Conservation (phyloP, 352 stramenopile genomes). For the Pythium rhizo-oryzae region DNA sequence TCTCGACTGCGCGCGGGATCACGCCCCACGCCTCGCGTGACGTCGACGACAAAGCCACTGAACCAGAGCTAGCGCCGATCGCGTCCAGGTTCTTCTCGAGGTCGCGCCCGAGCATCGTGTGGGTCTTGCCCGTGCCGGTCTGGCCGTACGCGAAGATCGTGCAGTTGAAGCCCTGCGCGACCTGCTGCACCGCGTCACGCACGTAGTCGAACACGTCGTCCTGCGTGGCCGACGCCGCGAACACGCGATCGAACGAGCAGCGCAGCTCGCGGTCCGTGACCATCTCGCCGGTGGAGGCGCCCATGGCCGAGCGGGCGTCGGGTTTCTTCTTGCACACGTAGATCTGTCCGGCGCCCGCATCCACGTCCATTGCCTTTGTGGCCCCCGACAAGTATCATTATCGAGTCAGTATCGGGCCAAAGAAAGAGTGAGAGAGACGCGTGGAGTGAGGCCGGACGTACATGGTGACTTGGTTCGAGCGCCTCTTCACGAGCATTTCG, state of each 20-base stretch:
- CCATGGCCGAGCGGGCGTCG: constrained; percentile 16
- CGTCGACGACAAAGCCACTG: neutral
- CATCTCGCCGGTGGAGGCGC: too few species aligned
- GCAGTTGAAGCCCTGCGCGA: constrained; percentile 89
- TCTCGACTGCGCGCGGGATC: constrained; percentile 85
- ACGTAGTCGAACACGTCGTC: constrained; percentile 78
- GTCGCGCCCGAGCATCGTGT: constrained; percentile 88
- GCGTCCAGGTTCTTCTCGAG: constrained; percentile 46
- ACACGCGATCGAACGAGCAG: constrained; percentile 77
- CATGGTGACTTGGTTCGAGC: neutral
- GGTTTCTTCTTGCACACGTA: constrained; percentile 56
- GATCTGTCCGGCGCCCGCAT: constrained; percentile 36
- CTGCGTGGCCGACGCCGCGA: constrained; percentile 60
- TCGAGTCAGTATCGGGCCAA: too few species aligned
- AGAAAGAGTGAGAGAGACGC: neutral
- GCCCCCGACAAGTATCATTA: too few species aligned
- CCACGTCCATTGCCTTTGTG: constrained; percentile 35
- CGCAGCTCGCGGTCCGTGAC: constrained; percentile 46
- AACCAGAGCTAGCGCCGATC: neutral
- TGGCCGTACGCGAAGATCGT: constrained; percentile 93
- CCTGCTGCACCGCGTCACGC: constrained; percentile 67
- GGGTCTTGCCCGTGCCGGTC: constrained; percentile 90
- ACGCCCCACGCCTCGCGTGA: constrained; percentile 54
- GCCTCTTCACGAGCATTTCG: constrained; percentile 67
- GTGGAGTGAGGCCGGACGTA: too few species aligned